These are phyloP conservation scores for Elaeagnus macrophylla DNA, from an alignment of 306 rosid genomes.

Conservation along the genomic window DNA sequence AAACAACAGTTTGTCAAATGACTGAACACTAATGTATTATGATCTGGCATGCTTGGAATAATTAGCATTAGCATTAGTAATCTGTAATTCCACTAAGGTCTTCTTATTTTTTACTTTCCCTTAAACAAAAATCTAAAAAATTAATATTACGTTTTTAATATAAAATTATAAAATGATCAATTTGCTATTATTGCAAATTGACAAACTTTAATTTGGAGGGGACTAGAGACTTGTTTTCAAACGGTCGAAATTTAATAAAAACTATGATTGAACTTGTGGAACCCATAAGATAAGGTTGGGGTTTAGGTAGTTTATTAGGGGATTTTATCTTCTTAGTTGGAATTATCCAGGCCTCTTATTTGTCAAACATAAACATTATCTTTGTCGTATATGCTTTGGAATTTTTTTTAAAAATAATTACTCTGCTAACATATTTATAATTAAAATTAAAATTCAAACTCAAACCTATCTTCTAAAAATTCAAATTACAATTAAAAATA, in stretches of 20 bases:
- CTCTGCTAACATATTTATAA: no score
- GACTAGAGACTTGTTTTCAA: slow-evolving; percentile 27
- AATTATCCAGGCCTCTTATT: no score
- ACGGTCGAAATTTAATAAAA: slow-evolving; percentile 25
- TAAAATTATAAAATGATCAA: slow-evolving; percentile 35
- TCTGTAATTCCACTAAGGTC: slow-evolving; percentile 32
- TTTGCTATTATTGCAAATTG: slow-evolving; percentile 36
- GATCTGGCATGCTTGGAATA: slow-evolving; percentile 53
- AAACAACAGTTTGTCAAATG: slow-evolving; percentile 43
- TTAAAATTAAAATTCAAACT: no score
- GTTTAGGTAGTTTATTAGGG: background rate
- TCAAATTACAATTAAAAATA: no score
- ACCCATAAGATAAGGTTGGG: slow-evolving; percentile 1
- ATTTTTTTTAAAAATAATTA: no score
- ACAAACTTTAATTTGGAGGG: slow-evolving; percentile 37
- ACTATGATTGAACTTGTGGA: slow-evolving; percentile 9
- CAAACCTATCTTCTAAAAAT: no score
- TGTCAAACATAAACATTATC: no score
- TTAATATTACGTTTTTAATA: background rate
- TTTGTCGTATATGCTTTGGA: no score
- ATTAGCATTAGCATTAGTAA: slow-evolving; percentile 43
- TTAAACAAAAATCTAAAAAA: slow-evolving; percentile 9
- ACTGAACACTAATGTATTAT: slow-evolving; percentile 60
- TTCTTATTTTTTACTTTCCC: no score
- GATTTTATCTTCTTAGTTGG: no score